Conservation (phyloP, 352 stramenopile species). For the Phytophthora syringae region DNA sequence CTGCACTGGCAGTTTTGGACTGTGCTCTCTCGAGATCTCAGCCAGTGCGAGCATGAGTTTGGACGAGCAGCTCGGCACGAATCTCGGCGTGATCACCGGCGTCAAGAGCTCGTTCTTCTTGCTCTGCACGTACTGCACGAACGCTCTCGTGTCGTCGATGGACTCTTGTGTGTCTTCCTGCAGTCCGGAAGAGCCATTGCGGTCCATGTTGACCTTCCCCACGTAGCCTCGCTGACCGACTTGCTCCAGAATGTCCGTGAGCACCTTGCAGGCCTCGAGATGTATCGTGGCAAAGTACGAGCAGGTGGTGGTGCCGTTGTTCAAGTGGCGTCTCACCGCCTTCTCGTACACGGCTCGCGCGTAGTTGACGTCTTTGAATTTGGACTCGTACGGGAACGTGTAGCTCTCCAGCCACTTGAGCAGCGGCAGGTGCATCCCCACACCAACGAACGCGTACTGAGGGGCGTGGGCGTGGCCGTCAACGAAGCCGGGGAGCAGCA, state of each 20-base stretch:
- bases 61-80: constrained; percentile 90
- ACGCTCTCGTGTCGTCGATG: constrained; percentile 83
- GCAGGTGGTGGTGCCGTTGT: constrained; percentile 93
- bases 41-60: constrained; percentile 86
- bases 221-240: constrained; percentile 91
- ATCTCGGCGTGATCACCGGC: constrained; percentile 93
- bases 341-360: constrained; percentile 89
- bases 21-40: constrained; percentile 80
- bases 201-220: constrained; percentile 97
- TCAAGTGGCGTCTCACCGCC: constrained; percentile 86
- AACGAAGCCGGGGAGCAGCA: constrained; percentile 94
- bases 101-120: constrained; percentile 83
- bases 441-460: constrained; percentile 94
- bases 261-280: constrained; percentile 89
- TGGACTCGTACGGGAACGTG: constrained; percentile 93
- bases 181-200: constrained; percentile 86
- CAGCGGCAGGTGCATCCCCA: constrained; percentile 93
- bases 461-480: constrained; percentile 95
- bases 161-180: constrained; percentile 88
- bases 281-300: constrained; percentile 96
- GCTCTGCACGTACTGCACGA: constrained; percentile 87
- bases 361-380: constrained; percentile 70
- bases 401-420: constrained; percentile 95
- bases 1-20: constrained; percentile 83
- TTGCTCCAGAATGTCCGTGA: constrained; percentile 87